Evolutionary conservation across 202 grass and related monocot genomes (phyloP).

Genomic region (Tripidium arundinaceum): DNA sequence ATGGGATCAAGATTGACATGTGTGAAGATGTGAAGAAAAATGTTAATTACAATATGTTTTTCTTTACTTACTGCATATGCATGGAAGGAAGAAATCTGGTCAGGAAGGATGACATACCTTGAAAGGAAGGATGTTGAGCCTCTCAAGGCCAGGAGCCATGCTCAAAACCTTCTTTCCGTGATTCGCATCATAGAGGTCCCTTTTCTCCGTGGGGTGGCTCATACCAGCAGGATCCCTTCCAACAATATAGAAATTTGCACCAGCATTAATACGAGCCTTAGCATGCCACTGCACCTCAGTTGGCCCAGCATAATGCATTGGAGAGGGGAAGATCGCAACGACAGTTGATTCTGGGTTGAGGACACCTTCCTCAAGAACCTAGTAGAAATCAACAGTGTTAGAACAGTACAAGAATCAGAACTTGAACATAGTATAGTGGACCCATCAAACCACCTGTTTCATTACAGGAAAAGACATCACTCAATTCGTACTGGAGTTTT

Average conservation of each 20-base stretch:
- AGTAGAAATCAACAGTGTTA: slow-evolving; percentile 25
- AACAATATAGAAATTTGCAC: slow-evolving; percentile 98
- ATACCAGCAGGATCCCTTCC: slow-evolving; percentile 98
- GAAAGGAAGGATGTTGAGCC: slow-evolving; percentile 97
- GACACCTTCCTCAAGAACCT: slow-evolving; percentile 98
- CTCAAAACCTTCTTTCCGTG: slow-evolving; percentile 96
- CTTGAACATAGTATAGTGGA: neutral
- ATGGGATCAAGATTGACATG: slow-evolving; percentile 11
- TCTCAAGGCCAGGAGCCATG: slow-evolving; percentile 96
- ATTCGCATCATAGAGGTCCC: slow-evolving; percentile 95
- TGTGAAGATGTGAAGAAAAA: neutral
- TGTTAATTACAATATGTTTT: neutral
- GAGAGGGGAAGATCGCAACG: slow-evolving; percentile 92
- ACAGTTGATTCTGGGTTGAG: slow-evolving; percentile 98
- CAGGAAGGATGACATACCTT: slow-evolving; percentile 50
- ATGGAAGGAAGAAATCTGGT: neutral
- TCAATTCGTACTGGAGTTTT: neutral
- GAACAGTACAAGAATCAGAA: neutral
- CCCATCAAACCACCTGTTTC: neutral
- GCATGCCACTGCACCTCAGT: slow-evolving; percentile 99
- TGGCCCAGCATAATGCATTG: slow-evolving; percentile 96
- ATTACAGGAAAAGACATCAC: neutral
- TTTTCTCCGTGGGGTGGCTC: slow-evolving; percentile 70
- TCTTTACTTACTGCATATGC: neutral
- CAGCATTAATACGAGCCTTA: slow-evolving; percentile 96